Base-by-base conservation (phyloP, 2,329 filamentous ascomycete species). In the Malbranchea cinnamomea region DNA sequence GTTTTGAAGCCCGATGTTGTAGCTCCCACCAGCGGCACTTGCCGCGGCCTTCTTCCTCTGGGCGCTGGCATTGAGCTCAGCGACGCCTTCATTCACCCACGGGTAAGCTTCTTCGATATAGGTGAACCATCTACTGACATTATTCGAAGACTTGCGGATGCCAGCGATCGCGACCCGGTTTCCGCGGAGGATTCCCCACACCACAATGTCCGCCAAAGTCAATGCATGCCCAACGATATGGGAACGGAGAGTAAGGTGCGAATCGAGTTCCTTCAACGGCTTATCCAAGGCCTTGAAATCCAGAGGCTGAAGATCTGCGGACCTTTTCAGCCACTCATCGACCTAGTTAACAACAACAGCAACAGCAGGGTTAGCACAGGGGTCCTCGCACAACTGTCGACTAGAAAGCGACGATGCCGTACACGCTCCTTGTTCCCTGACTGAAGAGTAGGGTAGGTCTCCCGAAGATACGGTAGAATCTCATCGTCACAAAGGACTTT, bases 1-100 rank as follows among this genome's bases (percentile, higher is more conserved):
- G 31, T 49, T 41, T 21, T 38, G 38, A 16, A 52, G 38, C 11
- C 45, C 47, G 36, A 52, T 49, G 26, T 49, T 41, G 31, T 45
- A 45, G 27, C 34, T 42, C 12, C 31, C 41, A 21, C 41, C 41
- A 17, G 41, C 41, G 8, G 41, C 39, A 34, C 39, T 40, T 15
- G 41, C 41, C 17, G 41, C 40, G 17, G 36, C 37, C 26, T 35
- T 41, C 28, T 39, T 41, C 37, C 41, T 39, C 24, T 26, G 26
- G 6, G 34, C 36, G 19, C 33, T 37, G 9, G 39, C 38, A 13
- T 32, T 36, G 10, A 43, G 26, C 17, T 42, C 39, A 7, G 34
- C 26, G n/a, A 38, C 31, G 13, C 32, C 37, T 14, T 35, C 34
- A 20, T 15, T 34, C 5, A 44, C 32, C 41, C 40, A 43, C 8